Evolutionary conservation across 176 grass and related monocot species (phyloP).

Genomic region (bread wheat (Triticum aestivum)): DNA sequence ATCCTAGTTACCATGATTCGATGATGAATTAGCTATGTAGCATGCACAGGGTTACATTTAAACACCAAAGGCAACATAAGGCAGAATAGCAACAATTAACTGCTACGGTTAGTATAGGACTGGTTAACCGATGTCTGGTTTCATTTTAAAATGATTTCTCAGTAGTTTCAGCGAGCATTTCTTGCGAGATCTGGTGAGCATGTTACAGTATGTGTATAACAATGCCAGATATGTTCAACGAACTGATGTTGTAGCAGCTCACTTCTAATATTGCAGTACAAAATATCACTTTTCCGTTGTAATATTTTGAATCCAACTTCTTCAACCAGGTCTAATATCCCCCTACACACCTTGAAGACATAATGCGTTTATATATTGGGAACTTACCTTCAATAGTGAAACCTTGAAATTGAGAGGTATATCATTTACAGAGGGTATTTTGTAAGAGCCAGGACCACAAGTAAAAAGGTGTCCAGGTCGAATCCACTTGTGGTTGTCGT

Average conservation of each 20-base stretch:
- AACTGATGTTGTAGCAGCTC: background rate
- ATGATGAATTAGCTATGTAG: background rate
- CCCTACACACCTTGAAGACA: background rate
- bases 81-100: background rate
- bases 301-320: background rate
- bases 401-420: constrained; percentile 93
- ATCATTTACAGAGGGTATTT: constrained; percentile 94
- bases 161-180: background rate
- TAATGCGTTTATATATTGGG: background rate
- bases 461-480: constrained; percentile 83
- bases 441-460: constrained; percentile 85
- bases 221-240: background rate
- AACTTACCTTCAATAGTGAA: constrained; percentile 79
- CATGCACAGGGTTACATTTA: background rate
- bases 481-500: constrained; percentile 89
- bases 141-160: background rate
- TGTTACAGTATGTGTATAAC: background rate
- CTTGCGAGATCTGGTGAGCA: background rate
- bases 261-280: background rate
- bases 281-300: background rate
- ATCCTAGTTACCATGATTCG: background rate
- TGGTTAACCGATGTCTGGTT: background rate
- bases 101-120: background rate
- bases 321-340: background rate
- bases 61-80: background rate